Evolutionary conservation across 306 rosid species (phyloP).

Genomic region (Pyrus communis): DNA sequence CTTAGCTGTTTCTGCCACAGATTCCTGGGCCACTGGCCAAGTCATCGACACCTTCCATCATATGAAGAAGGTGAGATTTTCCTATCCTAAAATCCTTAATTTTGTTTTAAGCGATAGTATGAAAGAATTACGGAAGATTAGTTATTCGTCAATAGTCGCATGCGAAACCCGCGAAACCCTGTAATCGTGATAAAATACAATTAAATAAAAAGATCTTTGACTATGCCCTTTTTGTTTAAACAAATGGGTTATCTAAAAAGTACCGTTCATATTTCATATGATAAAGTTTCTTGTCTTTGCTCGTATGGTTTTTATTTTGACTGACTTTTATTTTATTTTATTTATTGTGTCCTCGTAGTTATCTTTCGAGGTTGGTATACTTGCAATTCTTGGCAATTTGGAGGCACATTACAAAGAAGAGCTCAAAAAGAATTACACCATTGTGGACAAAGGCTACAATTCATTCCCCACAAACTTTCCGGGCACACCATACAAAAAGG

Average conservation of each 20-base stretch:
- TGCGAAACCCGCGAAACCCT: too few relatives aligned
- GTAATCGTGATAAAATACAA: background rate
- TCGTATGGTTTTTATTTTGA: background rate
- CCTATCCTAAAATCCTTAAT: background rate
- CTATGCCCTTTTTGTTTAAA: background rate
- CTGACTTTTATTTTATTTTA: background rate
- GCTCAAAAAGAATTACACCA: slow-evolving; percentile 51
- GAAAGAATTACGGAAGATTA: too few relatives aligned
- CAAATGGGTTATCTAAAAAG: background rate
- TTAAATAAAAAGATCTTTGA: background rate
- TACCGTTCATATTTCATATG: background rate
- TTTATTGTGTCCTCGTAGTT: slow-evolving; percentile 33
- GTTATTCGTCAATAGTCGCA: too few relatives aligned
- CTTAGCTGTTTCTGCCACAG: slow-evolving; percentile 38
- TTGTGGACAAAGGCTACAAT: slow-evolving; percentile 70
- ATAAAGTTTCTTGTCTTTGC: background rate
- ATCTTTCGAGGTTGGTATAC: slow-evolving; percentile 79
- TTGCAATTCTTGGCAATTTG: slow-evolving; percentile 54
- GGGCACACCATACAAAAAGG: slow-evolving; percentile 63
- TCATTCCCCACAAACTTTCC: slow-evolving; percentile 66
- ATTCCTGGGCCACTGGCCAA: slow-evolving; percentile 37
- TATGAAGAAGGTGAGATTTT: slow-evolving; percentile 57
- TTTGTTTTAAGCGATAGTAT: background rate
- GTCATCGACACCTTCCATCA: slow-evolving; percentile 57
- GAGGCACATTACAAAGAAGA: slow-evolving; percentile 48